Evolutionary conservation across 371 early-diverging fungal species (phyloP), one percentile per base, ranked within the genome.

Genomic region (Rhizopus arrhizus): DNA sequence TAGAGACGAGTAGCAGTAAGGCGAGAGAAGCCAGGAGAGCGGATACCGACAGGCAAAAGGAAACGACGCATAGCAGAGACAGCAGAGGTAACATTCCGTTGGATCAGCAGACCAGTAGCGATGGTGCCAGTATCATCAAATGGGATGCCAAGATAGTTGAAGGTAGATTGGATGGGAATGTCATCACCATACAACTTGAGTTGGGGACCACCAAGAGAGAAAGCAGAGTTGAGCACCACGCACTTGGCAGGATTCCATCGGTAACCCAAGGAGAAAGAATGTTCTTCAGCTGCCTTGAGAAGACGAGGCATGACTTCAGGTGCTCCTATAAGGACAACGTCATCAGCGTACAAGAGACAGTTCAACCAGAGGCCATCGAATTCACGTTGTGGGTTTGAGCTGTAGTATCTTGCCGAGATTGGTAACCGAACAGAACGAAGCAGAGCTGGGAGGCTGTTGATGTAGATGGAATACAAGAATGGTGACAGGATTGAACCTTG

Each of bases 401-500:
- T 15, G 5, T 13, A 43, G n/a, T 32, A 11, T 3, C 43, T 10
- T n/a, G 43, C 11, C 10, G 47, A 40, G 10, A 5, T 2, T 4
- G 65, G 59, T n/a, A 40, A 8, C 3, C 6, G 15, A 2, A 36
- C 22, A 5, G 50, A 29, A 3, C 68, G 52, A 0, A 63, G 59
- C 1, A 28, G 5, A 4, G 11, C 22, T 4, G 68, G 63, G 2
- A 63, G 47, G 7, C 15, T 13, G 22, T 63, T 64, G 53, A 68
- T 68, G 38, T 62, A 68, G 0, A 55, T 46, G 2, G 63, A 68
- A 38, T 68, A 68, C 11, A 68, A 15, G 32, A 53, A 59, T 0
- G 64, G 61, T 13, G 56, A 59, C 0, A 68, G 61, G 22, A 68
- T 62, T 0, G 69, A 68, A 1, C 69, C 53, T 54, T 67, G 59